Percentiles rank a stretch among this genome's conserved stretches.
Conservation (phyloP, 2,329 filamentous ascomycete genomes). For the Penicillium italicum region DNA sequence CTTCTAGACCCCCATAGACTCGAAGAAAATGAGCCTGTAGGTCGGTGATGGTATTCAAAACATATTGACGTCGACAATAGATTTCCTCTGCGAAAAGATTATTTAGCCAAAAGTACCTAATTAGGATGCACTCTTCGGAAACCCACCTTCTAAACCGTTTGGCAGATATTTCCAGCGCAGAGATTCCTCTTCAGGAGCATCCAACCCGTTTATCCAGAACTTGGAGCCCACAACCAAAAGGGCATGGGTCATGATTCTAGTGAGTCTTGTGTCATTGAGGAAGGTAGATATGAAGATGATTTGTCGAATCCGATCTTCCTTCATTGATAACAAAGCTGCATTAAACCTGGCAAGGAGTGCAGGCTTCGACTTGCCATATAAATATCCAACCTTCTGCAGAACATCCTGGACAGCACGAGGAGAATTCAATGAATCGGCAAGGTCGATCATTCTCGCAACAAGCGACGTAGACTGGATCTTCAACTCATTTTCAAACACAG, state of each 20-base stretch:
- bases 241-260: conserved; percentile 33
- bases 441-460: conserved; percentile 31
- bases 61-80: conserved; percentile 40
- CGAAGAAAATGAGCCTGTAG: conserved; percentile 43
- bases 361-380: conserved; percentile 29
- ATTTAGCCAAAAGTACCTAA: conserved; percentile 3
- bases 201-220: conserved; percentile 34
- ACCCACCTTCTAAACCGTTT: conserved; percentile 40
- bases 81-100: conserved; percentile 36
- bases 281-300: conserved; percentile 37
- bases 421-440: conserved; percentile 37
- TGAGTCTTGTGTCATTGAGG: conserved; percentile 27
- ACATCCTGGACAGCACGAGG: conserved; percentile 22
- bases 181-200: conserved; percentile 18
- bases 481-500: conserved; percentile 25
- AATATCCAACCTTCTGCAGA: conserved; percentile 27
- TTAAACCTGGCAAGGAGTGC: conserved; percentile 24
- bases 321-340: conserved; percentile 27
- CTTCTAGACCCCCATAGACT: conserved; percentile 39
- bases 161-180: conserved; percentile 39
- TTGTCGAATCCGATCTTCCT: conserved; percentile 41
- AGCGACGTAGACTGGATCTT: conserved; percentile 29
- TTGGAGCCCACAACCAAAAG: conserved; percentile 38
- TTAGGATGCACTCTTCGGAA: neutral
- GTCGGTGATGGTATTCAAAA: conserved; percentile 43